Evolutionary conservation across 2,329 filamentous ascomycete genomes (phyloP).

Genomic region (Raffaelea ambrosiae): DNA sequence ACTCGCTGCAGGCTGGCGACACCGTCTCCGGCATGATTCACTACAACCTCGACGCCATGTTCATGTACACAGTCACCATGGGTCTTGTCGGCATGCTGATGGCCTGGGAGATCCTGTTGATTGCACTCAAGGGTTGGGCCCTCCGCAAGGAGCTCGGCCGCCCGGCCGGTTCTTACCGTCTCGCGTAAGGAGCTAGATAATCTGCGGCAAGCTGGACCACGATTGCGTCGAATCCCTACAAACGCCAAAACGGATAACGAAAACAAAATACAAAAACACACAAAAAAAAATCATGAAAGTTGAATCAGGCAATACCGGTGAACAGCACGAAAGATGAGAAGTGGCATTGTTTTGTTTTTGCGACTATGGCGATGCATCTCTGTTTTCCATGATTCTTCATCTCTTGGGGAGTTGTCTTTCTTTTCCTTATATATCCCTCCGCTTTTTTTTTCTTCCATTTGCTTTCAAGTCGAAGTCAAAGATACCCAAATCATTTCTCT

Average conservation of each 20-base stretch:
- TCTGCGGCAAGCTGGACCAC: too few species aligned
- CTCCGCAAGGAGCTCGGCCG: slow-evolving; percentile 34
- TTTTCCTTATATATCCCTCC: too few species aligned
- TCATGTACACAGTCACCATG: slow-evolving; percentile 82
- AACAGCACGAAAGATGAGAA: not conserved
- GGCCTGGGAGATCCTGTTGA: slow-evolving; percentile 70
- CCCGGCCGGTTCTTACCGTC: slow-evolving; percentile 12
- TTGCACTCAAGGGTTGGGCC: slow-evolving; percentile 87
- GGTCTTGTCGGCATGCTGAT: slow-evolving; percentile 76
- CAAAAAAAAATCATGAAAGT: not conserved
- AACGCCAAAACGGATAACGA: not conserved
- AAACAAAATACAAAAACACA: not conserved
- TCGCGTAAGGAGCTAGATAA: slow-evolving; percentile 3
- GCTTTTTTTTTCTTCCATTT: too few species aligned
- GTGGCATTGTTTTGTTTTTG: not conserved
- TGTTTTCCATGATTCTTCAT: not conserved
- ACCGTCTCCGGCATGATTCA: slow-evolving; percentile 68
- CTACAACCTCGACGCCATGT: slow-evolving; percentile 80
- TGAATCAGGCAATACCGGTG: too few species aligned
- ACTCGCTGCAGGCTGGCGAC: slow-evolving; percentile 53
- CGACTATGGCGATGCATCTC: not conserved
- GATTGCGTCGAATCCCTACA: not conserved
- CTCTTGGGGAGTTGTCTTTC: too few species aligned
- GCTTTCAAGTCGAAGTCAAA: too few species aligned
- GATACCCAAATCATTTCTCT: too few species aligned